A percentile compares a stretch with the other conserved stretches of the same genome.
Conservation (phyloP, 306 rosid genomes). For the Acacia melanoxylon region DNA sequence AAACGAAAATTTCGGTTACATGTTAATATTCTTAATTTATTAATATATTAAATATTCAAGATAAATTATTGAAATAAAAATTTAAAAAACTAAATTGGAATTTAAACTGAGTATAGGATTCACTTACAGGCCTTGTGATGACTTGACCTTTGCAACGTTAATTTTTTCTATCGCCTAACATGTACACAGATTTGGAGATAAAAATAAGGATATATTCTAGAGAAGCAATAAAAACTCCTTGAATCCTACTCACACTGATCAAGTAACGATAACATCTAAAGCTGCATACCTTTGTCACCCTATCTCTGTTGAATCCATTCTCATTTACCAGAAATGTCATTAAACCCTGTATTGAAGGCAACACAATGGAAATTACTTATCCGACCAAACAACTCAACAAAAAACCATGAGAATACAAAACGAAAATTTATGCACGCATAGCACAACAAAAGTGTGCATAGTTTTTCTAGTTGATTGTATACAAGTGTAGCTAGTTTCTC, state of each 20-base stretch:
- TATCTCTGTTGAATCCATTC: conserved; percentile 88
- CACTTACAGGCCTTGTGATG: conserved; percentile 86
- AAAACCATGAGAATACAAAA: background rate
- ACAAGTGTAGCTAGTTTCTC: conserved; percentile 20
- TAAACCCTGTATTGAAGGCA: conserved; percentile 67
- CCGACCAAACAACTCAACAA: conserved; percentile 25
- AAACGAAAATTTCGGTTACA: background rate
- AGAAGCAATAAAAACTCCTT: conserved; percentile 10
- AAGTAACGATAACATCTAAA: background rate
- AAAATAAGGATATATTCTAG: conserved; percentile 16
- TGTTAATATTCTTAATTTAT: background rate
- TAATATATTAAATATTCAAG: background rate
- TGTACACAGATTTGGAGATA: conserved; percentile 27
- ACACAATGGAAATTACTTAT: conserved; percentile 28
- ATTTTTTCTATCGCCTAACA: conserved; percentile 85
- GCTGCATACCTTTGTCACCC: conserved; percentile 80
- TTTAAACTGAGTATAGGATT: conserved; percentile 10
- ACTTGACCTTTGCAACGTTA: conserved; percentile 87
- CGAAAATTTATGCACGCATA: background rate
- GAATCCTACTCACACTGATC: conserved; percentile 26
- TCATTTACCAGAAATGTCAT: conserved; percentile 78
- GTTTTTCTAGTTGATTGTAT: background rate
- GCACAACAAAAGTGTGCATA: conserved; percentile 20
- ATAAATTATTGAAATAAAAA: background rate
- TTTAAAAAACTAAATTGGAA: background rate